These are phyloP conservation scores for Gossypium herbaceum DNA, from an alignment of 345 rosid genomes.

Conservation along the genomic window DNA sequence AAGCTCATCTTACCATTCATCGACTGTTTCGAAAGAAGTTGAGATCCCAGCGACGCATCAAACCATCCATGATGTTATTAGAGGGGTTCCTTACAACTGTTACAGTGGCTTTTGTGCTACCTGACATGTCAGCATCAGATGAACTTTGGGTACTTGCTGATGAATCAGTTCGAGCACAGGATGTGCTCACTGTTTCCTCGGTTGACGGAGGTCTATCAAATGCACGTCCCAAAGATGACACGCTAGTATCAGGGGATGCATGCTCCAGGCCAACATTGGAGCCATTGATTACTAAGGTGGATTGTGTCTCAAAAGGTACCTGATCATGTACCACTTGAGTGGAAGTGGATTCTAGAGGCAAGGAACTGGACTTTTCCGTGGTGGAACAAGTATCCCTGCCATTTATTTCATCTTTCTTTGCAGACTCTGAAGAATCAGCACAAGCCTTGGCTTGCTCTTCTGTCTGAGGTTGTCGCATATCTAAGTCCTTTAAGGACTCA, in stretches of 20 bases:
- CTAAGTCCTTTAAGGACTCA: constrained; percentile 61
- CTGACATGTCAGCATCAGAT: constrained; percentile 55
- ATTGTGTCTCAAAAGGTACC: constrained; percentile 28
- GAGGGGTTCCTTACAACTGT: constrained; percentile 64
- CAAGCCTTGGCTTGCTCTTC: constrained; percentile 30
- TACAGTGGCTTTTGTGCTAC: constrained; percentile 70
- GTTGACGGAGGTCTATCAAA: constrained; percentile 23
- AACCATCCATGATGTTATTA: constrained; percentile 67
- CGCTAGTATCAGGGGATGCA: constrained; percentile 29
- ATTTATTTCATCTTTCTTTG: constrained; percentile 26
- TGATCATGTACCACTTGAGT: constrained; percentile 25
- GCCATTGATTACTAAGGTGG: constrained; percentile 23
- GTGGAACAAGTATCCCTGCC: constrained; percentile 22
- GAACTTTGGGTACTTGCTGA: constrained; percentile 32
- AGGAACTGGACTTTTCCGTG: constrained; percentile 24
- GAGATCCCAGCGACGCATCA: constrained; percentile 86
- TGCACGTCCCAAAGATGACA: constrained; percentile 20
- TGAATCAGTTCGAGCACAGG: constrained; percentile 29
- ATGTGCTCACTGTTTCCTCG: constrained; percentile 28
- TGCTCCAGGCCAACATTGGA: constrained; percentile 24
- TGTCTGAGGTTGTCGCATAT: constrained; percentile 28
- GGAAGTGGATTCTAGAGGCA: constrained; percentile 39
- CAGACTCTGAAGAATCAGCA: constrained; percentile 26
- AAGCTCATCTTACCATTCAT: constrained; percentile 18
- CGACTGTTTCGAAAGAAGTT: constrained; percentile 57